Evolutionary conservation across 176 grass and related monocot species (phyloP).

Genomic region (Avena sativa): DNA sequence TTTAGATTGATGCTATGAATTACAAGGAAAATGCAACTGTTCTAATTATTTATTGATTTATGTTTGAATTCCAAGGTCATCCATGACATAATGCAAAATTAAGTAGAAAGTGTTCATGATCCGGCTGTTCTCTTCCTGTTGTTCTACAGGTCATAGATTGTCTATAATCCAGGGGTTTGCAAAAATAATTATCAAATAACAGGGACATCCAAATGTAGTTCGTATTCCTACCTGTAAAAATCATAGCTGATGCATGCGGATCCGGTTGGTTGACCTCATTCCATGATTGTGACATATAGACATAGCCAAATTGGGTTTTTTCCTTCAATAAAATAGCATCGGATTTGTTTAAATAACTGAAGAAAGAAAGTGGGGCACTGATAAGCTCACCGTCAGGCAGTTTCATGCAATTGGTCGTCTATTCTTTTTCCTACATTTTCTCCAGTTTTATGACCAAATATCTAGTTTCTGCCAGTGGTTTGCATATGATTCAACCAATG

Average conservation of each 20-base stretch:
- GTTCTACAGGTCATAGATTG: neutral
- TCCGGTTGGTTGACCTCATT: slow-evolving; percentile 28
- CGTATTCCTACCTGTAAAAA: slow-evolving; percentile 19
- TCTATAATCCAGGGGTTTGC: slow-evolving; percentile 13
- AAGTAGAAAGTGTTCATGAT: slow-evolving; percentile 12
- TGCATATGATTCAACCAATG: neutral
- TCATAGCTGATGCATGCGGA: neutral
- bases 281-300: slow-evolving; percentile 17
- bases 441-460: neutral
- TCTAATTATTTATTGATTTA: neutral
- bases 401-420: slow-evolving; percentile 11
- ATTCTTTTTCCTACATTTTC: slow-evolving; percentile 9
- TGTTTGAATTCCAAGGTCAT: slow-evolving; percentile 21
- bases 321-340: slow-evolving; percentile 25
- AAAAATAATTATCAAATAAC: neutral
- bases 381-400: neutral
- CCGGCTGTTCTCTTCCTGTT: slow-evolving; percentile 20
- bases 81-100: slow-evolving; percentile 32
- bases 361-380: neutral
- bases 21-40: neutral
- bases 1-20: neutral
- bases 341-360: slow-evolving; percentile 3
- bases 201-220: neutral
- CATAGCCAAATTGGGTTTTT: slow-evolving; percentile 12
- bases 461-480: neutral